phyloP scores from a whole-genome alignment of 1,284 basidiomycete species.

The Porogramme epimiltina region DNA sequence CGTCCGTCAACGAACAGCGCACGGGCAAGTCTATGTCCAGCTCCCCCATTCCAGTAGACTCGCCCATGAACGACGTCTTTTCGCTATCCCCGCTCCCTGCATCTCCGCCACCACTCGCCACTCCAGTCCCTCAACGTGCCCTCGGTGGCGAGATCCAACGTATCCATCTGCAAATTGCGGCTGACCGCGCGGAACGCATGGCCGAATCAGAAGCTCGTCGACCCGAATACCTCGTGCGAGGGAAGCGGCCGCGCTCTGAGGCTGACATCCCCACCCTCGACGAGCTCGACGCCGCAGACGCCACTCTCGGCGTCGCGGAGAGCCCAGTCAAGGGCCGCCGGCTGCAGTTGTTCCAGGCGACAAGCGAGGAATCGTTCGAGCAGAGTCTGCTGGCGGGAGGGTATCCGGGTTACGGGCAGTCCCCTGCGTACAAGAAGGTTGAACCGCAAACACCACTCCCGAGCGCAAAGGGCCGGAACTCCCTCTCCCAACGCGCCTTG shows the following conservation, averaged over 20 bases:
- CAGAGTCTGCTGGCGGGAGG: constrained; percentile 78
- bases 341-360: constrained; percentile 74
- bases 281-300: constrained; percentile 21
- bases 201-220: constrained; percentile 60
- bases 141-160: constrained; percentile 61
- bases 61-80: constrained; percentile 32
- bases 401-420: constrained; percentile 63
- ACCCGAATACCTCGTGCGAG: constrained; percentile 68
- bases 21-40: constrained; percentile 8
- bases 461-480: constrained; percentile 14
- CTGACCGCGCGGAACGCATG: constrained; percentile 47
- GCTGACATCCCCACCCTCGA: constrained; percentile 35
- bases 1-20: constrained; percentile 12
- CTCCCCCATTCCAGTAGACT: constrained; percentile 13
- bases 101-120: constrained; percentile 25
- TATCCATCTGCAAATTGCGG: constrained; percentile 52
- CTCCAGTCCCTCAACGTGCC: constrained; percentile 26
- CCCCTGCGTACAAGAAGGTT: constrained; percentile 25
- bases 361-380: constrained; percentile 80
- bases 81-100: constrained; percentile 25
- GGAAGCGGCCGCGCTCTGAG: constrained; percentile 46
- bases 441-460: constrained; percentile 31
- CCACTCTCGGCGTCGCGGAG: constrained; percentile 59
- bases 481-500: constrained; percentile 32
- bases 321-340: constrained; percentile 71